Evolutionary conservation across 495 filamentous ascomycete species (phyloP).

Genomic region (Penicillium diatomitis): DNA sequence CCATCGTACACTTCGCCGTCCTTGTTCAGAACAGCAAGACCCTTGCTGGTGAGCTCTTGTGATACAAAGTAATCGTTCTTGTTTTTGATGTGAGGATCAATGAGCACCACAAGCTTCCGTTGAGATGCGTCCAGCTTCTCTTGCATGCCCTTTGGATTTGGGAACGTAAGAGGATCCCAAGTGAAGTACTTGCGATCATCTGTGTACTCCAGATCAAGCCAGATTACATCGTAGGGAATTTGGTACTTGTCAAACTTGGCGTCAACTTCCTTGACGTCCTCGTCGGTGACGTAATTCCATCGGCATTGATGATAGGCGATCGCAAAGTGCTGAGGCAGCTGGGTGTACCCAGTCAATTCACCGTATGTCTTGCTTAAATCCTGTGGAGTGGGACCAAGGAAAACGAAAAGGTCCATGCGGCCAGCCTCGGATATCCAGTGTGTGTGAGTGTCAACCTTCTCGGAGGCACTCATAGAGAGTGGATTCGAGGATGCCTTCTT

Average conservation of each 20-base stretch:
- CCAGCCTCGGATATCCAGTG: slow-evolving; percentile 97
- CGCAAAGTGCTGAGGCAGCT: slow-evolving; percentile 83
- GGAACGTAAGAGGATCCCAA: slow-evolving; percentile 82
- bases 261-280: slow-evolving; percentile 93
- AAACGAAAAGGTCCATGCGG: slow-evolving; percentile 83
- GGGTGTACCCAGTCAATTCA: slow-evolving; percentile 88
- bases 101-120: slow-evolving; percentile 86
- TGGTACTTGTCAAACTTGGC: slow-evolving; percentile 89
- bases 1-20: slow-evolving; percentile 84
- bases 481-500: slow-evolving; percentile 66
- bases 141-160: slow-evolving; percentile 77
- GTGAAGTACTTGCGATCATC: slow-evolving; percentile 97
- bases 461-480: slow-evolving; percentile 57
- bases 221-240: slow-evolving; percentile 97
- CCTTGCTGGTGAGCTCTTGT: slow-evolving; percentile 74
- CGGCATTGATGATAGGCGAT: slow-evolving; percentile 94
- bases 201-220: slow-evolving; percentile 96
- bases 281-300: slow-evolving; percentile 97
- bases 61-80: slow-evolving; percentile 64
- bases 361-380: slow-evolving; percentile 74
- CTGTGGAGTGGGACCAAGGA: slow-evolving; percentile 77
- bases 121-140: slow-evolving; percentile 74
- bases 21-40: slow-evolving; percentile 78
- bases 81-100: slow-evolving; percentile 98
- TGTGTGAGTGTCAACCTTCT: slow-evolving; percentile 70